phyloP scores from a whole-genome alignment of 257 asterid genomes.

The Cynanchum wilfordii region DNA sequence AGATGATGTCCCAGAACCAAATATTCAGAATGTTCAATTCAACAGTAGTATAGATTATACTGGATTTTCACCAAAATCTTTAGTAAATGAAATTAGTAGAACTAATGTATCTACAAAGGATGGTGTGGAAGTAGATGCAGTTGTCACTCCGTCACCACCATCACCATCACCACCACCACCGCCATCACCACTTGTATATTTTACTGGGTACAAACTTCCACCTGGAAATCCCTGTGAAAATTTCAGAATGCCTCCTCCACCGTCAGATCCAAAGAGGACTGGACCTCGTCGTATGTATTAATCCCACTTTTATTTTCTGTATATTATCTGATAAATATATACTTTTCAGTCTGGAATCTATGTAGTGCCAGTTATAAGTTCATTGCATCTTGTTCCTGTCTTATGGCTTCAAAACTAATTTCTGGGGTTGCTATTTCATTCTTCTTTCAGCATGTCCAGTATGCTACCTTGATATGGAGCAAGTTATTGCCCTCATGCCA shows the following conservation, averaged over 20 bases:
- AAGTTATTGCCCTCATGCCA: conserved; percentile 67
- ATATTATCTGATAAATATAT: not conserved
- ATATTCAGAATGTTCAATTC: conserved; percentile 34
- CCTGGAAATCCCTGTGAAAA: conserved; percentile 87
- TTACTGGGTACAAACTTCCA: conserved; percentile 81
- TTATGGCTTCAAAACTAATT: conserved; percentile 1
- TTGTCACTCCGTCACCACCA: conserved; percentile 11
- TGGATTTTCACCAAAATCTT: conserved; percentile 31
- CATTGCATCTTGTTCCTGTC: not conserved
- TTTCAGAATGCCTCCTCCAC: conserved; percentile 90
- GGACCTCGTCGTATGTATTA: conserved; percentile 85
- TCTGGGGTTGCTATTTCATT: conserved; percentile 12
- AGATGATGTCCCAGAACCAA: conserved; percentile 49
- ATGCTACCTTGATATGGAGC: conserved; percentile 87
- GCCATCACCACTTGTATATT: conserved; percentile 39
- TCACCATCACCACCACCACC: conserved; percentile 8
- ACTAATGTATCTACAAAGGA: conserved; percentile 13
- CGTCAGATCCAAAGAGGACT: conserved; percentile 78
- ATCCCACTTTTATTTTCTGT: not conserved
- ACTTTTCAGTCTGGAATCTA: not conserved
- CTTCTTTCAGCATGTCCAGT: conserved; percentile 82
- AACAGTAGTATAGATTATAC: conserved; percentile 19
- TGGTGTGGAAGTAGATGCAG: conserved; percentile 22
- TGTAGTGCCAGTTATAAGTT: not conserved
- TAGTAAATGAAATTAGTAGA: conserved; percentile 22